Evolutionary conservation across 176 grass and related monocot genomes (phyloP), one percentile per base, ranked within the genome.

Genomic region (Cenchrus americanus): DNA sequence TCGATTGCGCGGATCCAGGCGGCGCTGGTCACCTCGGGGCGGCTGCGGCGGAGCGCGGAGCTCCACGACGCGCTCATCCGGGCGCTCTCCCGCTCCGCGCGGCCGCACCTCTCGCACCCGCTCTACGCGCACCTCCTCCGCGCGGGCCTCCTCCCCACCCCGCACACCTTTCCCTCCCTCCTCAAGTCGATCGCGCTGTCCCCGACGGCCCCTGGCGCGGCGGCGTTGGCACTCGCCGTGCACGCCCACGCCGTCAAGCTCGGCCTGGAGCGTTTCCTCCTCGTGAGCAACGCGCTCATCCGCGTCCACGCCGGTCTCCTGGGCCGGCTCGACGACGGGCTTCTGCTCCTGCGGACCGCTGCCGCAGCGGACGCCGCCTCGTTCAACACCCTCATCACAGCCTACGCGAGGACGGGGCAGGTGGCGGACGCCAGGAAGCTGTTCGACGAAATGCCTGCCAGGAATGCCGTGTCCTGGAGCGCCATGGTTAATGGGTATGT

Each of bases 241-340:
- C 86, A 88, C 73, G 79, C 86, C 12, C 86, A 92, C 49, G 82
- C 86, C 61, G 14, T 83, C 73, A 88, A 62, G 82, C 79, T 92
- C 73, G 90, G 86, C 30, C 90, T 88, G 60, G 62, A 44, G 55
- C 59, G 66, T 42, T 82, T 82, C 67, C 73, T 85, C 73, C 79
- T 88, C 67, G 83, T 88, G 30, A 92, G 81, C 83, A 88, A 92
- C 67, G 73, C 86, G 58, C 83, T 92, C 67, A 88, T 88, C 83
- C 90, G 79, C 78, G 73, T 88, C 73, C 82, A 92, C 32, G 82
- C 79, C 13, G 66, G 50, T 2, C 60, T 88, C 51, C 70, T 82
- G 73, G 72, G 32, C 59, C 23, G 78, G 10, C 66, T 92, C 4
- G 47, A 27, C 59, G 83, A 88, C 19, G 86, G 74, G 42, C 43